Evolutionary conservation across 164 flowering plant species (phyloP).

Genomic region (Paratinospora sagittata): DNA sequence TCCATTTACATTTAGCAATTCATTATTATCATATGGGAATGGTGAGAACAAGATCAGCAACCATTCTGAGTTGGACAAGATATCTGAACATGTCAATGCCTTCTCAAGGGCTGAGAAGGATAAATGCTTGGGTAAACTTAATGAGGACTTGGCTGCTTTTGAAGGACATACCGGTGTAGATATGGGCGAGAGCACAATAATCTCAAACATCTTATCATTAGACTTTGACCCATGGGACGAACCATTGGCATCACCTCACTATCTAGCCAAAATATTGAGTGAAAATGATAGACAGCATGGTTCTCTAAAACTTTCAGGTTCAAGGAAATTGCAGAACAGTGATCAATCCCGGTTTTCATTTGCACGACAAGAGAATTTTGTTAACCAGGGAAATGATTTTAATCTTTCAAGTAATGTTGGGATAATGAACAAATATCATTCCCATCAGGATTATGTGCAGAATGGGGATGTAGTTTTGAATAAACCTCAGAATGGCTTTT

Average conservation of each 20-base stretch:
- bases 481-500: constrained; percentile 19
- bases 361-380: constrained; percentile 36
- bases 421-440: constrained; percentile 4
- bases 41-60: constrained; percentile 17
- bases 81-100: constrained; percentile 17
- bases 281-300: constrained; percentile 25
- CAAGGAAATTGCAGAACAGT: constrained; percentile 26
- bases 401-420: constrained; percentile 17
- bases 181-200: constrained; percentile 43
- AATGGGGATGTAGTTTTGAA: constrained; percentile 21
- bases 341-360: constrained; percentile 49
- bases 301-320: constrained; percentile 16
- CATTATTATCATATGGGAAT: constrained; percentile 19
- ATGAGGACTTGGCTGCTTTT: constrained; percentile 7
- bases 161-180: constrained; percentile 20
- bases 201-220: constrained; percentile 47
- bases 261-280: constrained; percentile 28
- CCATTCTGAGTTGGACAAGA: constrained; percentile 18
- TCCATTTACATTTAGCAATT: constrained; percentile 20
- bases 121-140: constrained; percentile 19
- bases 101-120: constrained; percentile 25
- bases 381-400: constrained; percentile 20
- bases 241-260: constrained; percentile 26
- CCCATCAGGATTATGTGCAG: constrained; percentile 15
- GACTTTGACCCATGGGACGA: constrained; percentile 43